Evolutionary conservation across 2,329 filamentous ascomycete species (phyloP), one percentile per base, ranked within the genome.

Genomic region (Fusarium musae): DNA sequence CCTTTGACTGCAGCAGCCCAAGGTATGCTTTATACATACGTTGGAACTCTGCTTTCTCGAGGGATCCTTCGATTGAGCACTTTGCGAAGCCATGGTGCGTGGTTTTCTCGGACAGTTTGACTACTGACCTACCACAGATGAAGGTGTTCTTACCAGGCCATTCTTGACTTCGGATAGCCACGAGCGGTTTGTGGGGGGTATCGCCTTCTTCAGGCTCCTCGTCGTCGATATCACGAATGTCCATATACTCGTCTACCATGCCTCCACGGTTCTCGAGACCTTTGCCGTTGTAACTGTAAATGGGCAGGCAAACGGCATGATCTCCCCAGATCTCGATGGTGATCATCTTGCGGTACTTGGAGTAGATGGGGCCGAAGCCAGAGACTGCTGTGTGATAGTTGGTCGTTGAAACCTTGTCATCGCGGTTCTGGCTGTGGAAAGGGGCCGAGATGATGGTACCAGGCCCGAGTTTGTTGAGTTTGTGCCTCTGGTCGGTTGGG

Each of bases 301-400:
- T n/a, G 1, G 73, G 75, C 4, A 77, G 39, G 49, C 75, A 77
- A 11, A 59, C 54, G 9, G 50, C 57, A 28, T 77, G 73, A 16
- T 77, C 69, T 9, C 28, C 34, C 75, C 75, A 77, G 3, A 13
- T 42, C 9, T 76, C 71, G 7, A 77, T 21, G 15, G 77, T 49
- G 23, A 77, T 42, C 66, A 77, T 73, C 63, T 75, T 77, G n/a
- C 75, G 71, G 30, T 76, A 77, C 21, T 77, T 77, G 32, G 75
- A 77, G 59, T 75, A 59, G n/a, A 76, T 60, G 5, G 69, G 26
- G 6, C 75, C 75, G 40, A 66, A 69, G 3, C 37, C 50, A 6
- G 71, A 69, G 36, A 67, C 58, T 15, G 64, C 59, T 19, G 60
- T 40, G 52, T 75, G 67, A 36, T 32, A 19, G 21, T 73, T 49